A percentile compares a stretch with the other conserved stretches of the same genome.
phyloP scores from a whole-genome alignment of 345 rosid species.

The Angophora floribunda region DNA sequence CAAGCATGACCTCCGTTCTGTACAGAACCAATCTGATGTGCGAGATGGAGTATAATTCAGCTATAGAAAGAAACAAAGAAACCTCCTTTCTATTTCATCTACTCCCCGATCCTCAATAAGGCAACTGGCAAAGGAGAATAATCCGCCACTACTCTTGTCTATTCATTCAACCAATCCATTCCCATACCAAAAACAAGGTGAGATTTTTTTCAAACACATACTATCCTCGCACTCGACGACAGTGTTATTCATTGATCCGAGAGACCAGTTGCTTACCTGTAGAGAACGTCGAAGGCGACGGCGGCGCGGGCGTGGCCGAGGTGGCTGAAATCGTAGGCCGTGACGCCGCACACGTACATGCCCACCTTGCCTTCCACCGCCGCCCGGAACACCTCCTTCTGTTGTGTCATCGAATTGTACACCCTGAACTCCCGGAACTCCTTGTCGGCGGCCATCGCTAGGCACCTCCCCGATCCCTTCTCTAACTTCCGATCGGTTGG shows the following conservation, averaged over 20 bases:
- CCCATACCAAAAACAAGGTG: neutral
- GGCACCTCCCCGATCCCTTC: neutral
- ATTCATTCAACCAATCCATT: neutral
- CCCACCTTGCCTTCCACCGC: constrained; percentile 44
- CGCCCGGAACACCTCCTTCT: constrained; percentile 48
- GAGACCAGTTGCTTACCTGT: constrained; percentile 25
- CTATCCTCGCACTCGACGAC: neutral
- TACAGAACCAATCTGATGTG: neutral
- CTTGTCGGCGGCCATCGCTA: neutral
- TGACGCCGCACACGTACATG: constrained; percentile 88
- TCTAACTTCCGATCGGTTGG: neutral
- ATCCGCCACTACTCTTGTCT: neutral
- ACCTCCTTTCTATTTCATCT: neutral
- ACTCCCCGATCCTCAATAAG: neutral
- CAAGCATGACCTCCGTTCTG: neutral
- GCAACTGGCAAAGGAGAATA: neutral
- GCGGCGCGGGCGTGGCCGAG: constrained; percentile 93
- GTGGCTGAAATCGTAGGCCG: constrained; percentile 86
- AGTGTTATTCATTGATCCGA: neutral
- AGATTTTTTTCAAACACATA: neutral
- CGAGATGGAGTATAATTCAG: neutral
- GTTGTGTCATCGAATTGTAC: constrained; percentile 64
- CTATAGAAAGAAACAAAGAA: neutral
- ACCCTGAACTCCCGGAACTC: constrained; percentile 36
- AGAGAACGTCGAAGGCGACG: constrained; percentile 67